Base-by-base conservation (phyloP, 352 stramenopile genomes). In the Globisporangium acanthophoron region DNA sequence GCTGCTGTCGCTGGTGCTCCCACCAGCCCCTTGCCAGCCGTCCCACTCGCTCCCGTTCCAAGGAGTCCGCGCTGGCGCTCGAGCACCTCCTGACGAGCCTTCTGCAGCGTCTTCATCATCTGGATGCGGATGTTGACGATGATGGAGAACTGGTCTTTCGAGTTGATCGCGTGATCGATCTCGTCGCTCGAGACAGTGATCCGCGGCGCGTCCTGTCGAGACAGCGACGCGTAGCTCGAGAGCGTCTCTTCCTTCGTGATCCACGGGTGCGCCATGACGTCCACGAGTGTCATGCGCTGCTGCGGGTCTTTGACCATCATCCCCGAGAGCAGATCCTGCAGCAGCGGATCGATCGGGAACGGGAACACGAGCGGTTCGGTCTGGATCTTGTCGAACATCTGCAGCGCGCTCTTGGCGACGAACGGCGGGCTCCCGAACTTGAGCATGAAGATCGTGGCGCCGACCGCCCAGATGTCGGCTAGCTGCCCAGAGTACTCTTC, bases 381-480 rank as follows among this genome's bases (percentile, higher is more conserved):
- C 56, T 94, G 80, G 58, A 97, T 97, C 59, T 79, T 83, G 31
- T 97, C 74, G 58, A 96, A 96, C 66, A 98, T 80, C 59, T 87
- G 73, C 65, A 96, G 74, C 0, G 91, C 81, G 27, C 83, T 96
- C 46, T 94, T 92, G 1, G 87, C 87, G 12, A 97, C 52, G 62
- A 97, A 97, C 13, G 92, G 91, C 13, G 88, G 87, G 37, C 83
- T 78, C 0, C 91, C 92, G 53, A 90, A 96, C 56, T 89, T 90
- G 24, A 90, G 70, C 81, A 96, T 96, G 71, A 90, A 96, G n/a
- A 94, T 63, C 11, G 84, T 95, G 1, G 81, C 88, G 16, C 92
- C 90, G 1, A 97, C 74, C 0, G 92, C 90, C 88, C 91, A 98
- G 35, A 97, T 81, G 62, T 98, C 92, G 0, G 88, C 92, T 7